Percentiles rank a stretch among this genome's conserved stretches.
These are phyloP conservation scores for Bacterosira constricta DNA, from an alignment of 108 stramenopile genomes.

Conservation along the genomic window DNA sequence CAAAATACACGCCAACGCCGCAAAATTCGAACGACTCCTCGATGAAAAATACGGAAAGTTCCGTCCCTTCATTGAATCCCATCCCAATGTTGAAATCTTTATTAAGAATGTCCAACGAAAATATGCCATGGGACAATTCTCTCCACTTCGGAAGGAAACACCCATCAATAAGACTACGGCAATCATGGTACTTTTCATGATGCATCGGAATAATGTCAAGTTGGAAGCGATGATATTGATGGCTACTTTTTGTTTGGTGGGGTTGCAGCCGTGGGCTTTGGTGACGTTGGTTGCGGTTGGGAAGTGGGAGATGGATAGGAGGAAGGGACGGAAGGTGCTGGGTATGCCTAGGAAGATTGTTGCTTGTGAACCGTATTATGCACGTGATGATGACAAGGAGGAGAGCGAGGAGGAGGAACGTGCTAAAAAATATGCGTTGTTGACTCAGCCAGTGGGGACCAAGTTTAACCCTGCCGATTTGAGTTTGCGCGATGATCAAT, in stretches of 20 bases:
- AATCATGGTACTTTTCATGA: constrained; percentile 83
- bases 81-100: constrained; percentile 77
- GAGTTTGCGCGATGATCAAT: constrained; percentile 46
- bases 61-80: constrained; percentile 74
- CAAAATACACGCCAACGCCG: constrained; percentile 78
- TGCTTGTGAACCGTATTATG: constrained; percentile 39
- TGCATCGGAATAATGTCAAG: constrained; percentile 70
- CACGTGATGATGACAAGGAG: constrained; percentile 19
- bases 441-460: constrained; percentile 68
- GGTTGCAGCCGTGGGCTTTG: constrained; percentile 89
- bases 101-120: constrained; percentile 65
- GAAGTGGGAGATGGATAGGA: constrained; percentile 47
- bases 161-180: constrained; percentile 67
- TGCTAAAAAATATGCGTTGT: constrained; percentile 47
- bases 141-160: constrained; percentile 65
- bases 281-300: constrained; percentile 66
- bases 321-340: constrained; percentile 50
- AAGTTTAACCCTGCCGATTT: constrained; percentile 54
- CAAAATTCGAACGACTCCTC: constrained; percentile 84
- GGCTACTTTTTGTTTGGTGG: constrained; percentile 74
- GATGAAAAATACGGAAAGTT: constrained; percentile 87
- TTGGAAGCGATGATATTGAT: constrained; percentile 64
- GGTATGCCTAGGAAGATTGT: constrained; percentile 29
- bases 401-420: constrained; percentile 35
- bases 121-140: constrained; percentile 74